phyloP scores from a whole-genome alignment of 2,329 filamentous ascomycete genomes.

The Colletotrichum neosansevieriae region DNA sequence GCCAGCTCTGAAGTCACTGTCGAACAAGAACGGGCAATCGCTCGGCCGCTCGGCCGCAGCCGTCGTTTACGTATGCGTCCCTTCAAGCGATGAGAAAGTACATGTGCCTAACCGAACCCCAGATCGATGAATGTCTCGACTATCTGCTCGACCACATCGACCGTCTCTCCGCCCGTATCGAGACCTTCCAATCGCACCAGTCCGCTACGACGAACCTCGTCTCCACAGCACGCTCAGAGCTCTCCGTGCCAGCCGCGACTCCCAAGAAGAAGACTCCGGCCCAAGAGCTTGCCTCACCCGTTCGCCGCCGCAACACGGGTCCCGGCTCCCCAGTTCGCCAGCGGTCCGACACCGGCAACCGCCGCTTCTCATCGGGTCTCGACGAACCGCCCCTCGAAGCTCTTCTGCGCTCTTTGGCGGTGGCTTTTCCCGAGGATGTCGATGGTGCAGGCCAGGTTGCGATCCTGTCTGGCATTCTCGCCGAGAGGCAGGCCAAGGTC shows the following conservation, averaged over 20 bases:
- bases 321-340: slow-evolving; percentile 51
- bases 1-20: slow-evolving; percentile 65
- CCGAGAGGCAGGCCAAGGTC: slow-evolving; percentile 57
- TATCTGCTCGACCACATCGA: slow-evolving; percentile 62
- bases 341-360: slow-evolving; percentile 46
- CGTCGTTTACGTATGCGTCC: slow-evolving; percentile 61
- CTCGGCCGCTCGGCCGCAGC: slow-evolving; percentile 60
- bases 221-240: slow-evolving; percentile 58
- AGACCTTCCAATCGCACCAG: slow-evolving; percentile 61
- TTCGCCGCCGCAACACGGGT: slow-evolving; percentile 43
- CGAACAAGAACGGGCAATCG: slow-evolving; percentile 57
- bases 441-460: slow-evolving; percentile 45
- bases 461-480: slow-evolving; percentile 51
- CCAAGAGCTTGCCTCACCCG: slow-evolving; percentile 50
- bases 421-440: slow-evolving; percentile 54
- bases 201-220: slow-evolving; percentile 53
- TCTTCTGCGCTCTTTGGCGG: slow-evolving; percentile 61
- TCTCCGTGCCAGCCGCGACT: slow-evolving; percentile 47
- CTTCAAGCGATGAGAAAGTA: neutral
- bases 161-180: slow-evolving; percentile 55
- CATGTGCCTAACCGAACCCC: slow-evolving; percentile 41
- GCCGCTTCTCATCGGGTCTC: slow-evolving; percentile 50
- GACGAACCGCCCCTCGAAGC: slow-evolving; percentile 58
- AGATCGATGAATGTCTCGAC: slow-evolving; percentile 66
- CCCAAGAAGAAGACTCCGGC: slow-evolving; percentile 43